Base-by-base conservation (phyloP, 805 yeast species). In the Metschnikowia sp. region DNA sequence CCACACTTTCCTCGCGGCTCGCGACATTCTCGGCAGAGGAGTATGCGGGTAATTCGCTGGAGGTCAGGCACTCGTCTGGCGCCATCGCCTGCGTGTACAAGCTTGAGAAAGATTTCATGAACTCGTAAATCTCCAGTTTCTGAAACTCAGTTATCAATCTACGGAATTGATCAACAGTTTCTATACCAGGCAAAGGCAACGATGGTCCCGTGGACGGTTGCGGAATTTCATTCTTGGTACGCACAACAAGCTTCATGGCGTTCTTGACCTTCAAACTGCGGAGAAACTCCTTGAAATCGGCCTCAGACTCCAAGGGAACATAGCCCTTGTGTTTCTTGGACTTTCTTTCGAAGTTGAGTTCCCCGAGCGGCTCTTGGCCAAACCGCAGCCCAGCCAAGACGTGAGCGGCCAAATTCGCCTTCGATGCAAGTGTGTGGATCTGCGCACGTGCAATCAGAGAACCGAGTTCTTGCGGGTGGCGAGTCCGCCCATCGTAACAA, bases 191-290 rank as follows among this genome's bases (percentile, higher is more conserved):
- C 35, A 18, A 28, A 8, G 40, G 31, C 11, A 35, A 12, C n/a
- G 42, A 15, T 10, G 40, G 3, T 10, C 38, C n/a, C 3, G 19
- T 22, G 32, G 19, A 15, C 26, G 7, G 26, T 22, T 22, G 26
- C 26, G 26, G 26, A 22, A 22, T 22, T 22, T 22, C 26, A 22
- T 22, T 33, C 34, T 44, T 44, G 15, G 28, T 40, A 12, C 49
- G 41, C 33, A 46, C 52, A 5, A 44, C 15, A 48, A 80, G 59
- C 52, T 69, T 70, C 42, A 76, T 57, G 48, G 68, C 70, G 48
- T 65, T 70, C 55, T 77, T 78, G 15, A 78, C 82, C 45, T 68
- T 63, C 52, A 79, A 65, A 40, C 82, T 74, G 52, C 82, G 67
- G 36, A 62, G 59, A 47, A 79, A 64, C 22, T 69, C 60, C 40